Conservation (phyloP, 2,329 filamentous ascomycete species). For the Dactylonectria estremocensis region DNA sequence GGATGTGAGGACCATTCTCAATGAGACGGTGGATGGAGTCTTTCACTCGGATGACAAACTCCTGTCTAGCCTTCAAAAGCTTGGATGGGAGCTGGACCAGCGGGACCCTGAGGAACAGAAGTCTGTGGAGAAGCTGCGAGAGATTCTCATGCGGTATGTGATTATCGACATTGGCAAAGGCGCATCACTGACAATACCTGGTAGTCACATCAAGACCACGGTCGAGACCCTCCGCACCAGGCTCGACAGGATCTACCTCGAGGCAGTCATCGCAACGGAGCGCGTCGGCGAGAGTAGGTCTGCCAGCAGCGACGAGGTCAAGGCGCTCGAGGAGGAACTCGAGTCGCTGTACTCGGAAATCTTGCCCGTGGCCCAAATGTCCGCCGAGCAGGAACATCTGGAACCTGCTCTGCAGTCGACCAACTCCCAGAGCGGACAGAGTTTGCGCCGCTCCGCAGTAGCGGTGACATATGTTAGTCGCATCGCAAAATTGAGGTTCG, state of each 20-base stretch:
- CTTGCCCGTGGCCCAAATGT: conserved; percentile 79
- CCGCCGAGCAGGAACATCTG: conserved; percentile 77
- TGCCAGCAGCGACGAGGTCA: conserved; percentile 59
- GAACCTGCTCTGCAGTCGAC: conserved; percentile 70
- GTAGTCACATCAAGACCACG: conserved; percentile 70
- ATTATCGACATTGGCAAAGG: neutral
- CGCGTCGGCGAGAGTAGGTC: conserved; percentile 46
- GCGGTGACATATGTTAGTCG: conserved; percentile 67
- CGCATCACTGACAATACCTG: conserved; percentile 26
- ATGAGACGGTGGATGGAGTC: conserved; percentile 64
- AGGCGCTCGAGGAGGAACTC: conserved; percentile 73
- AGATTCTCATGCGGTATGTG: conserved; percentile 66
- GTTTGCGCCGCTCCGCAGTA: conserved; percentile 60
- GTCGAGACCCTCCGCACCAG: conserved; percentile 69
- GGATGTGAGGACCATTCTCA: conserved; percentile 60
- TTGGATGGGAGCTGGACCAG: conserved; percentile 72
- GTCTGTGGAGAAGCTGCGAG: conserved; percentile 71
- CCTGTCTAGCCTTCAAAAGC: conserved; percentile 75
- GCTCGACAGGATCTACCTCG: conserved; percentile 70
- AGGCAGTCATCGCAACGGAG: conserved; percentile 56
- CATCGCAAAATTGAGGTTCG: too few species aligned
- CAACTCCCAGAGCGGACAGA: conserved; percentile 60
- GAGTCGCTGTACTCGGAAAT: conserved; percentile 80
- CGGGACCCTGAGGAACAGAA: conserved; percentile 67
- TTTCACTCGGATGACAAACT: conserved; percentile 77